Evolutionary conservation across 129 eudicot species (phyloP), one percentile per base, ranked within the genome.

Genomic region (Kitagawia praeruptora): DNA sequence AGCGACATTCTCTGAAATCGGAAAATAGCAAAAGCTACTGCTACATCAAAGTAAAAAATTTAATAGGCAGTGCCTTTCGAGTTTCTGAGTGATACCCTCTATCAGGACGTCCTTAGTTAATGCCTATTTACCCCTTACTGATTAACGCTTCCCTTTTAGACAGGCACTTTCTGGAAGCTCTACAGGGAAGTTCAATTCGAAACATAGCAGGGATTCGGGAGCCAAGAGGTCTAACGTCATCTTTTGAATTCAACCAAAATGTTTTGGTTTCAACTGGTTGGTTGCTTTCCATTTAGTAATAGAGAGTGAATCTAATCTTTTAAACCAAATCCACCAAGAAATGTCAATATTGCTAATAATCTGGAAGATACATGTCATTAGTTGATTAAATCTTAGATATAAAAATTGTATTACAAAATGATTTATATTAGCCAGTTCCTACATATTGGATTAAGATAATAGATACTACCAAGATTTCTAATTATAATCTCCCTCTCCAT

Each of bases 361-460:
- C 12, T 15, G 9, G 69, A 61, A 25, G 34, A 61, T 61, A n/a
- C 34, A n/a, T n/a, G 34, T n/a, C 37, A n/a, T 58, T 4, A 53
- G 25, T 19, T 53, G 63, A 53, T 53, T 53, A 4, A 11, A 72
- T 1, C 51, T 9, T 23, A 10, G 6, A 19, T 11, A 45, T 41
- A 74, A 74, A 21, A 44, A 45, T 44, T 74, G 56, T 74, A 74
- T 13, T 45, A 74, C 77, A 45, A 44, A 74, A 44, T n/a, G 54
- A 41, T 45, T 44, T 5, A 27, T 8, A 27, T 75, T 46, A 18
- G 40, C 61, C 77, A 46, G 41, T 23, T 42, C 14, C 49, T 10
- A 27, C 34, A 74, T 74, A 45, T 46, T 31, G 25, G 5, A 61
- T 46, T 25, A 9, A 25, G 41, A 46, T 13, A 45, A n/a, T 73